Evolutionary conservation across 2,329 filamentous ascomycete genomes (phyloP), one percentile per base, ranked within the genome.

Genomic region (Pseudodiploospora longispora): DNA sequence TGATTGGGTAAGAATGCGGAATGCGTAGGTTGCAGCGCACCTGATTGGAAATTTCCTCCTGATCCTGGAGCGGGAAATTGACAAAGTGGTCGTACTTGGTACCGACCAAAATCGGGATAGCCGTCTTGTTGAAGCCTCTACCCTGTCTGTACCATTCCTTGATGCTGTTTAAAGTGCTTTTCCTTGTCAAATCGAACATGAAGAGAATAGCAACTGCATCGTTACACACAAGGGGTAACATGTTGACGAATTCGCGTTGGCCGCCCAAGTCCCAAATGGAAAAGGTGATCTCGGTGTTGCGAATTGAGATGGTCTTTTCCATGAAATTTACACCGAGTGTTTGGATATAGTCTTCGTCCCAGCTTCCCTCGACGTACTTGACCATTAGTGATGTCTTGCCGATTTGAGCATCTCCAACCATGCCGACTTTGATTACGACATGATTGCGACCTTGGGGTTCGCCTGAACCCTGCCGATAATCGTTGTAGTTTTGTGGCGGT

Each of bases 21-120:
- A 19, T 19, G 19, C 32, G 3, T 19, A 6, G 6, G n/a, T 8
- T 30, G 30, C 29, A 28, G 44, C 65, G 9, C 68, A 93, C 89
- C 77, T 95, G 91, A 59, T 93, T 90, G 10, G 89, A 95, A 50
- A 98, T 98, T 68, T 98, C 93, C 65, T 98, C 93, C 64, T 98
- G 93, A 61, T 98, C 93, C 62, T 97, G 91, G 36, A 87, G 79
- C 1, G 93, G 90, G 59, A 98, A 96, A 69, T 97, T 98, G 67
- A 98, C 91, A 70, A 98, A 98, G 62, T 97, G 93, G 59, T 98
- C 93, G 65, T 97, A 98, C 67, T 98, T 98, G 32, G 93, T 98
- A 48, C 93, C 93, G 12, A 98, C 87, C 27, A 98, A 69, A 59
- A 98, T 95, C 0, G 93, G 93, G 54, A 98, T 98, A n/a, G 93